A percentile compares a stretch with the other conserved stretches of the same genome.
Evolutionary conservation across 495 filamentous ascomycete species (phyloP).

Genomic region (Halenospora varia): DNA sequence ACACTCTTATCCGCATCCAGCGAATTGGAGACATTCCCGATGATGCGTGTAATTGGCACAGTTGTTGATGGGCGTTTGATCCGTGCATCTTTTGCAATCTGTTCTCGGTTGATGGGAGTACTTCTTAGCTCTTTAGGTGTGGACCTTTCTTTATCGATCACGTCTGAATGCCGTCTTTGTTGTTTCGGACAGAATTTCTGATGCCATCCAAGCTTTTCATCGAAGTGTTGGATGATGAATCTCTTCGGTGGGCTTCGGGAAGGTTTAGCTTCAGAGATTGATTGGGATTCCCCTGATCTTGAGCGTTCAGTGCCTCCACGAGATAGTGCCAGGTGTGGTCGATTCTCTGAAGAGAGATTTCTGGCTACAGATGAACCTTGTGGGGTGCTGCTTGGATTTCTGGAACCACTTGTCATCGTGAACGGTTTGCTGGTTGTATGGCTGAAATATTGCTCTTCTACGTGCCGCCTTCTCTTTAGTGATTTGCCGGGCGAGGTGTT

Average conservation of each 20-base stretch:
- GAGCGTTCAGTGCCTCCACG: no score
- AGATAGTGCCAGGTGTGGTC: no score
- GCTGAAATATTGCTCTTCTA: no score
- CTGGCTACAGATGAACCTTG: no score
- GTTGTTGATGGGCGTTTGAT: conserved; percentile 14
- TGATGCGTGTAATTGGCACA: not conserved
- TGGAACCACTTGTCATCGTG: no score
- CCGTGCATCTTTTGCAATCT: conserved; percentile 16
- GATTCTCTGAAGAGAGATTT: no score
- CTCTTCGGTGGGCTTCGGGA: not conserved
- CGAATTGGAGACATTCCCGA: not conserved
- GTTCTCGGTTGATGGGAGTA: conserved; percentile 9
- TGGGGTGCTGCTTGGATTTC: no score
- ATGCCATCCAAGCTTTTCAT: conserved; percentile 5
- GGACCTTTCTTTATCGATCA: not conserved
- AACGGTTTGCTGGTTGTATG: no score
- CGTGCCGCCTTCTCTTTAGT: no score
- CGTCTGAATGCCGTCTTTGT: not conserved
- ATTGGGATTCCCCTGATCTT: not conserved
- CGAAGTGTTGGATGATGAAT: conserved; percentile 4
- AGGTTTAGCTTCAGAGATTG: not conserved
- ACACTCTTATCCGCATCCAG: not conserved
- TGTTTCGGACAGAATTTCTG: not conserved
- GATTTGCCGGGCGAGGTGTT: no score
- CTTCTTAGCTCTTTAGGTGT: not conserved